Evolutionary conservation across 371 early-diverging fungal species (phyloP).

Genomic region (Mortierella sp.): DNA sequence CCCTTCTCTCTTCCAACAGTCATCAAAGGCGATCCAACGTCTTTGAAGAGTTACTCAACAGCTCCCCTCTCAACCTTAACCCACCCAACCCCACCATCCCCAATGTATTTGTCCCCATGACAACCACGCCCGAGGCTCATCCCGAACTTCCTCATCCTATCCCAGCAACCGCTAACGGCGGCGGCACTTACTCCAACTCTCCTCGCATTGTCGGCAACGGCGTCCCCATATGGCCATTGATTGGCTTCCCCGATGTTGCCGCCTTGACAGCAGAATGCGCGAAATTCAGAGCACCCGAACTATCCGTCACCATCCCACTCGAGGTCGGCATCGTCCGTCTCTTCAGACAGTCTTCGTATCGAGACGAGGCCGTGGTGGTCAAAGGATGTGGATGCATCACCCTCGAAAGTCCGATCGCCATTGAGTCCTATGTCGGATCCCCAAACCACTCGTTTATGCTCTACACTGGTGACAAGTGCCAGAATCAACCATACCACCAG

Average conservation of each 20-base stretch:
- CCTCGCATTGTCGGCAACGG: not conserved
- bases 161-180: not conserved
- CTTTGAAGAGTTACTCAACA: not conserved
- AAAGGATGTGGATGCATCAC: conserved; percentile 34
- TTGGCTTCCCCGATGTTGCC: not conserved
- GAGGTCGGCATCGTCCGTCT: conserved; percentile 26
- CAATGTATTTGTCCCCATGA: conserved; percentile 18
- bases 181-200: no score
- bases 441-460: conserved; percentile 36
- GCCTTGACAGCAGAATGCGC: not conserved
- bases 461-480: conserved; percentile 8
- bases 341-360: conserved; percentile 22
- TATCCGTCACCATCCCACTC: conserved; percentile 15
- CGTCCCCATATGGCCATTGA: not conserved
- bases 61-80: not conserved
- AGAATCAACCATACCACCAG: conserved; percentile 14
- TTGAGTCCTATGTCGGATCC: conserved; percentile 45
- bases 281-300: conserved; percentile 2
- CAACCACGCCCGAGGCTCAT: not conserved
- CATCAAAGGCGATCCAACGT: not conserved
- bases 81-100: conserved; percentile 15
- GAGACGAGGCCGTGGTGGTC: conserved; percentile 10
- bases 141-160: not conserved
- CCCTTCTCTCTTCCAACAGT: not conserved
- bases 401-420: conserved; percentile 18